Conservation (phyloP, 2,329 filamentous ascomycete species). For the Lasiodiplodia sp. region DNA sequence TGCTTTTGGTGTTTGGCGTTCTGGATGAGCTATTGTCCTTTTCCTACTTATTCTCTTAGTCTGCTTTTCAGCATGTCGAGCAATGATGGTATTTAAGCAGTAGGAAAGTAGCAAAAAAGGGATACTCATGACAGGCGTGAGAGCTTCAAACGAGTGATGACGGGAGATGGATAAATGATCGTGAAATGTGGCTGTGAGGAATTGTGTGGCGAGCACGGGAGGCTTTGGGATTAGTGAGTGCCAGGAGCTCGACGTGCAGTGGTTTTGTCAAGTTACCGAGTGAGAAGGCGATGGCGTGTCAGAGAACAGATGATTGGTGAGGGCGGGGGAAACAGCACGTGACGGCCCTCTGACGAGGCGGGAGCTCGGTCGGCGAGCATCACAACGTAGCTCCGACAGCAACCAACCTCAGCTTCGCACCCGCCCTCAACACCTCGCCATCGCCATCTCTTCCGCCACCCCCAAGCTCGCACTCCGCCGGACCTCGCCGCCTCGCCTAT, state of each 20-base stretch:
- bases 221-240: not conserved
- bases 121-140: not conserved
- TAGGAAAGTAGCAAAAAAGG: not conserved
- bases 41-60: not conserved
- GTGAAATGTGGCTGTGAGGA: too few relatives aligned
- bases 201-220: not conserved
- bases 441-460: conserved; percentile 5
- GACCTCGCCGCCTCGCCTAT: not conserved
- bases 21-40: not conserved
- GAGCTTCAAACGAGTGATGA: not conserved
- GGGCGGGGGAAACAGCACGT: conserved; percentile 1
- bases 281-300: not conserved
- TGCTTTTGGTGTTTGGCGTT: not conserved
- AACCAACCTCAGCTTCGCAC: conserved; percentile 27
- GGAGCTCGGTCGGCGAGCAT: conserved; percentile 29
- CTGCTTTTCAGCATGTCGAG: not conserved
- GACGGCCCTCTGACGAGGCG: conserved; percentile 23
- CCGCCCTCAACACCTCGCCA: conserved; percentile 15
- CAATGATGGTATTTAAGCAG: not conserved
- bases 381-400: conserved; percentile 30
- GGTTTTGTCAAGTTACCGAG: not conserved
- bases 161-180: too few relatives aligned
- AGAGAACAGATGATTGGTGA: not conserved
- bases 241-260: not conserved
- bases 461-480: not conserved